Evolutionary conservation across 345 rosid genomes (phyloP).

Genomic region (Salix udensis): DNA sequence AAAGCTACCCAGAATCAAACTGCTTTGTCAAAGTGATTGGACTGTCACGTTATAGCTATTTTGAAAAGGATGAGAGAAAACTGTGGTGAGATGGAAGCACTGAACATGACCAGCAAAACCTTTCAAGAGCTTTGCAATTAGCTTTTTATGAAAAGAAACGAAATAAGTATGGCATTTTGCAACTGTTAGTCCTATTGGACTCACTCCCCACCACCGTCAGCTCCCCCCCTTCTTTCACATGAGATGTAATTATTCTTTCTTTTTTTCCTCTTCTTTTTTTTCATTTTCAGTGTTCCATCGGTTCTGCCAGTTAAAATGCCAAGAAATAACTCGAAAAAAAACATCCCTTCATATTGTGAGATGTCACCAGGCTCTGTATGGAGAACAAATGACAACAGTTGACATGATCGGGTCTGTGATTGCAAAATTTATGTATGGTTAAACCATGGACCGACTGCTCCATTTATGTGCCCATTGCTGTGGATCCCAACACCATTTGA

Average conservation of each 20-base stretch:
- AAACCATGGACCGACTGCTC: constrained; percentile 82
- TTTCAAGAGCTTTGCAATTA: constrained; percentile 17
- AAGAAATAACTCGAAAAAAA: constrained; percentile 9
- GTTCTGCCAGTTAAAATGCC: constrained; percentile 44
- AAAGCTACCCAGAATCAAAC: neutral
- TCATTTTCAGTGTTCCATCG: constrained; percentile 11
- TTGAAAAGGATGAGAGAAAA: neutral
- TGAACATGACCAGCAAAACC: neutral
- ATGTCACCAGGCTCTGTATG: constrained; percentile 14
- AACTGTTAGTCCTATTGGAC: constrained; percentile 46
- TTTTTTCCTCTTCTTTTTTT: constrained; percentile 3
- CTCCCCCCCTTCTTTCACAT: neutral
- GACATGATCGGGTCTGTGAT: neutral
- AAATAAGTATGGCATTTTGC: constrained; percentile 38
- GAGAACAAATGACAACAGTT: constrained; percentile 15
- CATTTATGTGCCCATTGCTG: constrained; percentile 74
- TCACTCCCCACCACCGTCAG: neutral
- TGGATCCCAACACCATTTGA: constrained; percentile 77
- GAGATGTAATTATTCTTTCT: constrained; percentile 15
- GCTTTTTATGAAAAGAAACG: constrained; percentile 1
- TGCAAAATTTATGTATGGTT: constrained; percentile 40
- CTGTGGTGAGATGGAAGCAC: neutral
- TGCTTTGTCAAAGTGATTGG: neutral
- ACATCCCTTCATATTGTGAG: constrained; percentile 25
- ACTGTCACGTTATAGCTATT: neutral